phyloP scores from a whole-genome alignment of 2,329 filamentous ascomycete species.

The Rhynchosporium secalis region DNA sequence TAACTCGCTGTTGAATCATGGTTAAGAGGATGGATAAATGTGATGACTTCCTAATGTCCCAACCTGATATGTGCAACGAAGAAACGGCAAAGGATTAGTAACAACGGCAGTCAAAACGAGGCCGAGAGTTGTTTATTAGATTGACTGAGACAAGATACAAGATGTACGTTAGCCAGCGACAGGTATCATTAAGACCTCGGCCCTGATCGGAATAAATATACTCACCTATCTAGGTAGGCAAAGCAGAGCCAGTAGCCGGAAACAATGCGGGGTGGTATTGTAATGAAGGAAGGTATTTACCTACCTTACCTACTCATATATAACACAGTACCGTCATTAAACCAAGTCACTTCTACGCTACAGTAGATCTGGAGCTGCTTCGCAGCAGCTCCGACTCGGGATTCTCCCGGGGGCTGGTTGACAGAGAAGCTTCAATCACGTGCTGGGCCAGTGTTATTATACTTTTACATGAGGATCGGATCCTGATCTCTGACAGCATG shows the following conservation, averaged over 20 bases:
- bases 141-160: too few species aligned
- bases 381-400: too few species aligned
- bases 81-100: not conserved
- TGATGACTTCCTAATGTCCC: constrained; percentile 1
- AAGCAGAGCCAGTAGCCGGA: constrained; percentile 4
- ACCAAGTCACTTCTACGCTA: too few species aligned
- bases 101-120: not conserved
- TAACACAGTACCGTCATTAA: not conserved
- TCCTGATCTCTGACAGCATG: too few species aligned
- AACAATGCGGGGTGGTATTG: not conserved
- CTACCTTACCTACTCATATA: too few species aligned
- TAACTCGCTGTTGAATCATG: constrained; percentile 22
- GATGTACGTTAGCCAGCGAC: too few species aligned
- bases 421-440: too few species aligned
- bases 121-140: not conserved
- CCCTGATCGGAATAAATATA: constrained; percentile 8
- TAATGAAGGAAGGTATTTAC: too few species aligned
- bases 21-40: not conserved
- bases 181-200: constrained; percentile 2
- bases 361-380: too few species aligned
- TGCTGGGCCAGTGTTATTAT: too few species aligned
- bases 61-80: not conserved
- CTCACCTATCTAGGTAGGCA: not conserved
- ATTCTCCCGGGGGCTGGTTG: too few species aligned
- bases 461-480: too few species aligned